phyloP scores from a whole-genome alignment of 371 early-diverging fungal genomes.

The Lichtheimia ramosa region DNA sequence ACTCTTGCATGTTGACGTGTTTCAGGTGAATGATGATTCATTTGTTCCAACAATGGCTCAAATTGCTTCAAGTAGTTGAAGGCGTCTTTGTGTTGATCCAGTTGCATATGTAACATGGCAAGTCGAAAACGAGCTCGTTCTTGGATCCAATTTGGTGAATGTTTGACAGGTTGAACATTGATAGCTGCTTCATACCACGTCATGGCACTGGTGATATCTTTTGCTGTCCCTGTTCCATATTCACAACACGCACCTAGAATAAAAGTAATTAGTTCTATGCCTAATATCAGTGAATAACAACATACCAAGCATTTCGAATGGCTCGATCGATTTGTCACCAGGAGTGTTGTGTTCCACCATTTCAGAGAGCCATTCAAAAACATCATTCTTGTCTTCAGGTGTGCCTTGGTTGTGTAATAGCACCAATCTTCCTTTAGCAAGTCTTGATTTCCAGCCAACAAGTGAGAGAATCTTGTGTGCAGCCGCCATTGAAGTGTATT shows the following conservation, averaged over 20 bases:
- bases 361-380: slow-evolving; percentile 14
- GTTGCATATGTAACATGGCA: slow-evolving; percentile 16
- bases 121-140: slow-evolving; percentile 28
- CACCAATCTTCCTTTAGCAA: slow-evolving; percentile 10
- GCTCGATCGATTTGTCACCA: slow-evolving; percentile 12
- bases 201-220: slow-evolving; percentile 15
- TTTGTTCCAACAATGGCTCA: slow-evolving; percentile 11
- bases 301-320: slow-evolving; percentile 18
- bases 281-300: neutral
- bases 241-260: slow-evolving; percentile 18
- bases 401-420: slow-evolving; percentile 9
- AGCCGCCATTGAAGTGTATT: slow-evolving; percentile 10
- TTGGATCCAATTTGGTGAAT: slow-evolving; percentile 23
- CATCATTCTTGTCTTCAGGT: neutral
- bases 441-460: slow-evolving; percentile 17
- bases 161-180: slow-evolving; percentile 4
- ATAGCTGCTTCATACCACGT: slow-evolving; percentile 13
- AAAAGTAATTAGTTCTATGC: neutral
- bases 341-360: slow-evolving; percentile 13
- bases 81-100: slow-evolving; percentile 17
- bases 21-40: slow-evolving; percentile 28
- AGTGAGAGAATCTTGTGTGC: slow-evolving; percentile 7
- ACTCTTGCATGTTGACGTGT: slow-evolving; percentile 27
- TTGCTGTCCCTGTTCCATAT: slow-evolving; percentile 12
- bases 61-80: slow-evolving; percentile 7